Percentiles rank a stretch among this genome's conserved stretches.
Conservation (phyloP, 2,329 filamentous ascomycete species). For the Colletotrichum sp. region DNA sequence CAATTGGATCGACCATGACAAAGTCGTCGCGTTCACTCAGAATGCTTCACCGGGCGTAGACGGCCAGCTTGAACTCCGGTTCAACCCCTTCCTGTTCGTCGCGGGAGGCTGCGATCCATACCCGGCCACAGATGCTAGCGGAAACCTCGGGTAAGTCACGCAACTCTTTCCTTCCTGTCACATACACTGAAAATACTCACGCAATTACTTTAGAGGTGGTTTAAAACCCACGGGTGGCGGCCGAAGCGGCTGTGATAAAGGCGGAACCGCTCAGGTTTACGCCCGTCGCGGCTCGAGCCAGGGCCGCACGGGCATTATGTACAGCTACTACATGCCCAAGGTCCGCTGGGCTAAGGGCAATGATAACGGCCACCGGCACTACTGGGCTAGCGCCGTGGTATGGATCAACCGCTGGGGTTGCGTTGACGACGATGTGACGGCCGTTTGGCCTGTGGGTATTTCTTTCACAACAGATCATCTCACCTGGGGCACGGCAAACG, state of each 20-base stretch:
- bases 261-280: not conserved
- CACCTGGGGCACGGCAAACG: not conserved
- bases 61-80: not conserved
- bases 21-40: not conserved
- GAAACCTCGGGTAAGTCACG: not conserved
- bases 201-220: not conserved
- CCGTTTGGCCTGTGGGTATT: not conserved
- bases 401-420: not conserved
- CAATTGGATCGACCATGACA: not conserved
- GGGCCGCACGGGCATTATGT: not conserved
- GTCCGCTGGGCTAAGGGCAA: not conserved
- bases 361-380: not conserved
- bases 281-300: not conserved
- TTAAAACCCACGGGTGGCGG: not conserved
- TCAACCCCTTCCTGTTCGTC: not conserved
- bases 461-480: not conserved
- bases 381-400: not conserved
- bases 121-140: not conserved
- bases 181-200: fast-evolving
- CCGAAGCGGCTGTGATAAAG: not conserved
- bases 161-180: fast-evolving
- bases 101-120: not conserved
- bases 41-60: not conserved
- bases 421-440: not conserved
- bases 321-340: not conserved